Evolutionary conservation across 805 yeast genomes (phyloP).

Genomic region (Metschnikowia proteae): DNA sequence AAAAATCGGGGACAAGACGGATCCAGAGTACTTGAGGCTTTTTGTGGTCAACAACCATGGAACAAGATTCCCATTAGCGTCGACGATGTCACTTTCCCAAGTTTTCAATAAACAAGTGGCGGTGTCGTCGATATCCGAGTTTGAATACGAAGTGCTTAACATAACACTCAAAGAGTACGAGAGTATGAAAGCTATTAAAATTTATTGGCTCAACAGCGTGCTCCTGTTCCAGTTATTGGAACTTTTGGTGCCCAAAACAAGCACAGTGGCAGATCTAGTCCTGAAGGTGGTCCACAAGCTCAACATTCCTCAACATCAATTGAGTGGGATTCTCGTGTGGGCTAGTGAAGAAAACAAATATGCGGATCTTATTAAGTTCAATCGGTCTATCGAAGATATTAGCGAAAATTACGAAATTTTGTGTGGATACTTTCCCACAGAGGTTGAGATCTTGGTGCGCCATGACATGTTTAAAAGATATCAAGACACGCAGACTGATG

Average conservation of each 20-base stretch:
- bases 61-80: conserved; percentile 48
- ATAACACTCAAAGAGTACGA: conserved; percentile 76
- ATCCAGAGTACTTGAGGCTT: conserved; percentile 61
- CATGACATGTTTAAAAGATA: conserved; percentile 32
- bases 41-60: conserved; percentile 58
- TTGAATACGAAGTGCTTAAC: conserved; percentile 75
- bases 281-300: conserved; percentile 54
- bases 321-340: conserved; percentile 54
- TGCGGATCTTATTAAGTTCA: conserved; percentile 36
- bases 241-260: conserved; percentile 62
- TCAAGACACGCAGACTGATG: conserved; percentile 17
- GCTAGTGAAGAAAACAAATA: conserved; percentile 42
- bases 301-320: conserved; percentile 46
- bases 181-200: conserved; percentile 58
- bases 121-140: conserved; percentile 39
- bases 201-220: conserved; percentile 70
- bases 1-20: conserved; percentile 41
- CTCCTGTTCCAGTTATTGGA: conserved; percentile 67
- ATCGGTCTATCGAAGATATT: conserved; percentile 32
- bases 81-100: conserved; percentile 35
- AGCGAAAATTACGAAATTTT: conserved; percentile 35
- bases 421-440: conserved; percentile 43
- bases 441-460: conserved; percentile 35
- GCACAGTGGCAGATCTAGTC: conserved; percentile 53
- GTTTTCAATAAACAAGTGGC: conserved; percentile 42